Percentiles rank a stretch among this genome's conserved stretches.
Conservation (phyloP, 169 alveolate species). For the Plasmodium vinckei region DNA sequence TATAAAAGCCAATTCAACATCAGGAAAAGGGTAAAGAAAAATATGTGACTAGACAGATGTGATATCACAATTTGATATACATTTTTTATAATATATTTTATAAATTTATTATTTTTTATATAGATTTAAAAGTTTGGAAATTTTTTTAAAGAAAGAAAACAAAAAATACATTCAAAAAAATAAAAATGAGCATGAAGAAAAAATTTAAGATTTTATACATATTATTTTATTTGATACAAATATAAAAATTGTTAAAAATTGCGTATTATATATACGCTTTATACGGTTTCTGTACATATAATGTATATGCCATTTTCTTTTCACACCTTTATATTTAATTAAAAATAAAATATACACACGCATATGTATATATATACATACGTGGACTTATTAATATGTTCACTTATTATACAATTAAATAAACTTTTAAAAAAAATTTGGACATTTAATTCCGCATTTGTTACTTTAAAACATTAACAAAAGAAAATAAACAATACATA, state of each 20-base stretch:
- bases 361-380: neutral
- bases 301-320: too few relatives aligned
- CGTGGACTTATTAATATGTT: neutral
- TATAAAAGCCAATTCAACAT: slow-evolving; percentile 38
- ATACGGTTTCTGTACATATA: neutral
- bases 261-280: neutral
- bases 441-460: too few relatives aligned
- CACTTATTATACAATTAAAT: too few relatives aligned
- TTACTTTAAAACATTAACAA: too few relatives aligned
- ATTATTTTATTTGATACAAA: neutral
- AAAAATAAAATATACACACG: neutral
- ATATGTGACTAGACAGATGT: neutral
- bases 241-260: neutral
- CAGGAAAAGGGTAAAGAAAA: slow-evolving; percentile 27
- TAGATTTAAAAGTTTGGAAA: slow-evolving; percentile 40
- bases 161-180: slow-evolving; percentile 30
- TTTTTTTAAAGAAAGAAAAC: slow-evolving; percentile 52
- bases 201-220: neutral
- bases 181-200: slow-evolving; percentile 8
- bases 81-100: neutral
- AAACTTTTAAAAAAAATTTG: too few relatives aligned
- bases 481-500: too few relatives aligned
- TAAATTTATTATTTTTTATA: slow-evolving; percentile 1
- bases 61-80: neutral
- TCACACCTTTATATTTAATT: too few relatives aligned